phyloP scores from a whole-genome alignment of 2,329 filamentous ascomycete genomes.

The Cercospora sojina region DNA sequence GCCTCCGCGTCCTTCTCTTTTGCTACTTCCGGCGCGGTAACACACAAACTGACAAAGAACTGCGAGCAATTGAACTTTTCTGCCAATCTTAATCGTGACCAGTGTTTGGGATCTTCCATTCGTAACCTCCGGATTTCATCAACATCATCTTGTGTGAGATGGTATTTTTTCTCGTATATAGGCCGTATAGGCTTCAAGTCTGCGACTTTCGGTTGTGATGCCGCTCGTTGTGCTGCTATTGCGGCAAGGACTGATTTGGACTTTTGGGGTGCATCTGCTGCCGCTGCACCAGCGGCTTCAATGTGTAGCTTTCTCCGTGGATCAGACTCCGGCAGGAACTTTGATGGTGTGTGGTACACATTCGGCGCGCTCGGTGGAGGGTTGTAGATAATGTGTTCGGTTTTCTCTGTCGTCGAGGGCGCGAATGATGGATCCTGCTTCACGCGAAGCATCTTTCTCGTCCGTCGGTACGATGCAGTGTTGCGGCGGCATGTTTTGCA shows the following conservation, averaged over 20 bases:
- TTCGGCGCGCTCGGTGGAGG: conserved; percentile 63
- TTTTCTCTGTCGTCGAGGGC: conserved; percentile 36
- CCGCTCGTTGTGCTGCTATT: conserved; percentile 29
- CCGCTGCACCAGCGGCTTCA: conserved; percentile 25
- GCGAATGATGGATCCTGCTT: conserved; percentile 48
- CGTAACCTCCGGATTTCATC: conserved; percentile 60
- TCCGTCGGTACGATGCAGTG: conserved; percentile 48
- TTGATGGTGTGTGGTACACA: conserved; percentile 63
- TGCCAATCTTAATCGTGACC: conserved; percentile 60
- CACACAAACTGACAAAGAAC: conserved; percentile 62
- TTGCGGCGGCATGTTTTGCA: conserved; percentile 40
- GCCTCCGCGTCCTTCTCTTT: conserved; percentile 48
- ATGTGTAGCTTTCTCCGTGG: conserved; percentile 41
- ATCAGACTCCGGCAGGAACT: conserved; percentile 63
- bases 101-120: conserved; percentile 55
- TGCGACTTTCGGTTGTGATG: conserved; percentile 18
- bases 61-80: conserved; percentile 63
- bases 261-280: conserved; percentile 16
- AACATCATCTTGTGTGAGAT: conserved; percentile 57
- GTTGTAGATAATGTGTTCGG: conserved; percentile 63
- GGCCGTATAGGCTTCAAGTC: conserved; percentile 53
- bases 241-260: conserved; percentile 22
- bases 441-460: conserved; percentile 48
- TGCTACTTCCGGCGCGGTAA: conserved; percentile 48
- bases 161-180: conserved; percentile 59